phyloP scores from a whole-genome alignment of 169 alveolate species.

The Eimeria praecox region DNA sequence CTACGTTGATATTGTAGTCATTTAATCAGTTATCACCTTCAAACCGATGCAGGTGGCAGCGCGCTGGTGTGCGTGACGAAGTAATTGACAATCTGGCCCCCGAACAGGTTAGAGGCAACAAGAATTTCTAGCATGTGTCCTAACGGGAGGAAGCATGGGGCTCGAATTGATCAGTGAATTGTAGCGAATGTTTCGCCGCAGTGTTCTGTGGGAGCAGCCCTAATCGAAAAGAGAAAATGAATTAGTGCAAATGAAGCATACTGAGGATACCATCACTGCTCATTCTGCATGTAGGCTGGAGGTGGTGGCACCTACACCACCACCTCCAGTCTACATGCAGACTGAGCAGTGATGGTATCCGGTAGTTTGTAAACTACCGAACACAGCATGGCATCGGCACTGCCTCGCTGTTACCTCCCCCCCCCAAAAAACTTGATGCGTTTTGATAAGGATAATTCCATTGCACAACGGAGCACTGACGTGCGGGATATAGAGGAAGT shows the following conservation, averaged over 20 bases:
- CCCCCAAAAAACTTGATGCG: not conserved
- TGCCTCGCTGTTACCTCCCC: no score
- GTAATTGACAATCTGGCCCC: not conserved
- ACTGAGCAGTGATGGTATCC: no score
- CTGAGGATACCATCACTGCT: no score
- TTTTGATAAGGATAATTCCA: not conserved
- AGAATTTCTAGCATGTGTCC: not conserved
- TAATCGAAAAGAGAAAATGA: not conserved
- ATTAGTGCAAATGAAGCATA: not conserved
- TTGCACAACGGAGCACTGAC: not conserved
- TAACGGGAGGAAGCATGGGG: not conserved
- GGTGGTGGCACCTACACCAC: not conserved
- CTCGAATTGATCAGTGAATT: not conserved
- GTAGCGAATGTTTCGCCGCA: not conserved
- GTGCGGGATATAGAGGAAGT: not conserved
- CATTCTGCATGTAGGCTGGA: no score
- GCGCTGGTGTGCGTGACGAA: not conserved
- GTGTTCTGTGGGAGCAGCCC: not conserved
- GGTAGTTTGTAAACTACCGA: no score
- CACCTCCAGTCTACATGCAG: no score
- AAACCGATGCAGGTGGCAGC: not conserved
- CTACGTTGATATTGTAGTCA: not conserved
- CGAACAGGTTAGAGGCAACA: not conserved
- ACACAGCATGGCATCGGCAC: no score
- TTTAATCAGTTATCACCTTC: not conserved